phyloP scores from a whole-genome alignment of 2,329 filamentous ascomycete species.

The Allantophomopsis cytisporea region DNA sequence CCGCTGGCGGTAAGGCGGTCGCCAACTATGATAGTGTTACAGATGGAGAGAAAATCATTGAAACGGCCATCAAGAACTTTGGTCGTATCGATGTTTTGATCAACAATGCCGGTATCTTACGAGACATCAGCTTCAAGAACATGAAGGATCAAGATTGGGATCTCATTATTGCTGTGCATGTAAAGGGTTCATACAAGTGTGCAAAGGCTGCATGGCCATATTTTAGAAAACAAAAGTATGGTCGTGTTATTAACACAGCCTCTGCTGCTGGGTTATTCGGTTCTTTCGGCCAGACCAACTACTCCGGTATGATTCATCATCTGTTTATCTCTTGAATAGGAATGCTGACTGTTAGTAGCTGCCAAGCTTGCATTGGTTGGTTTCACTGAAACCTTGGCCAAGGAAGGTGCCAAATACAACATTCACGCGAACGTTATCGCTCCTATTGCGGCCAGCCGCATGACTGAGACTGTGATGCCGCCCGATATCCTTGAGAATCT shows the following conservation, averaged over 20 bases:
- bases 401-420: conserved; percentile 97
- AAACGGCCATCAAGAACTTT: conserved; percentile 67
- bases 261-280: conserved; percentile 95
- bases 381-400: conserved; percentile 94
- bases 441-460: conserved; percentile 85
- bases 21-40: conserved; percentile 96
- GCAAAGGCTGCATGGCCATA: conserved; percentile 89
- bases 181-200: conserved; percentile 91
- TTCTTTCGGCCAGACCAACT: conserved; percentile 91
- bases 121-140: conserved; percentile 96
- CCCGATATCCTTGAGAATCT: conserved; percentile 67
- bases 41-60: conserved; percentile 87
- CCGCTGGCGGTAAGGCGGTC: conserved; percentile 85
- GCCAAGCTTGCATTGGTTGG: conserved; percentile 92
- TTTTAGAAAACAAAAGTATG: conserved; percentile 98
- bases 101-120: conserved; percentile 91
- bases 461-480: conserved; percentile 93
- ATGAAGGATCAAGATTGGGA: conserved; percentile 98
- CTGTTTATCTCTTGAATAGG: conserved; percentile 1
- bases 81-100: conserved; percentile 89
- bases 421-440: conserved; percentile 92
- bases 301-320: conserved; percentile 46
- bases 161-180: conserved; percentile 81
- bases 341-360: conserved; percentile 32
- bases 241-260: conserved; percentile 89